These are phyloP conservation scores for Chenopodium album DNA, from an alignment of 148 eudicot genomes.

Conservation along the genomic window DNA sequence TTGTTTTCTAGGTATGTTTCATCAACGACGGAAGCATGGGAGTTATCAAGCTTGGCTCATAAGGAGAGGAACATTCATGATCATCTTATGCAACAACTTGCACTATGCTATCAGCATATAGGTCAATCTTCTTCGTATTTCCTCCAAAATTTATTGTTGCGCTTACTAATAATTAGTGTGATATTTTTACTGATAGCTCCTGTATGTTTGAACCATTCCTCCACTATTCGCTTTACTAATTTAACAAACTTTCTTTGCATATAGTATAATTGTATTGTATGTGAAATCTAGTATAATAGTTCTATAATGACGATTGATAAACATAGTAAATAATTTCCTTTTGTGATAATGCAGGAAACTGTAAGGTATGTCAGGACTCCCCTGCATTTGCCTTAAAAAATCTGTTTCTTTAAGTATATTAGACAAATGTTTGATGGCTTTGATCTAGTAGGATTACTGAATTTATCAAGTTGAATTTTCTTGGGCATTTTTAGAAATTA, in stretches of 20 bases:
- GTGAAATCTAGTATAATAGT: background rate
- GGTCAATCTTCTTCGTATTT: conserved; percentile 39
- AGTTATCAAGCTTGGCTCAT: conserved; percentile 80
- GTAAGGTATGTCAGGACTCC: background rate
- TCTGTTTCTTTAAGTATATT: background rate
- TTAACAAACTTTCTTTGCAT: background rate
- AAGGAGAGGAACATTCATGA: conserved; percentile 68
- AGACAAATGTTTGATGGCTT: background rate
- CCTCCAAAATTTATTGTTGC: background rate
- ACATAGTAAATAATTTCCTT: too few relatives aligned
- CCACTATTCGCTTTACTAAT: background rate
- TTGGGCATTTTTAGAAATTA: background rate
- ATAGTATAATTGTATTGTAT: too few relatives aligned
- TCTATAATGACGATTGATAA: too few relatives aligned
- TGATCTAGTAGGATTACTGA: background rate
- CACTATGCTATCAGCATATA: conserved; percentile 64
- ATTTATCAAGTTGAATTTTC: too few relatives aligned
- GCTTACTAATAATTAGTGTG: too few relatives aligned
- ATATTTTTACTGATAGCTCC: too few relatives aligned
- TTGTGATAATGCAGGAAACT: too few relatives aligned
- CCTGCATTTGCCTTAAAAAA: background rate
- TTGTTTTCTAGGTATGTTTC: conserved; percentile 35
- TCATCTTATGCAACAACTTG: conserved; percentile 68
- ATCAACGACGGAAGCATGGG: conserved; percentile 93
- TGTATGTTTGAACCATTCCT: too few relatives aligned